Conservation (phyloP, 805 yeast genomes). For the Yarrowia yakushimensis region DNA sequence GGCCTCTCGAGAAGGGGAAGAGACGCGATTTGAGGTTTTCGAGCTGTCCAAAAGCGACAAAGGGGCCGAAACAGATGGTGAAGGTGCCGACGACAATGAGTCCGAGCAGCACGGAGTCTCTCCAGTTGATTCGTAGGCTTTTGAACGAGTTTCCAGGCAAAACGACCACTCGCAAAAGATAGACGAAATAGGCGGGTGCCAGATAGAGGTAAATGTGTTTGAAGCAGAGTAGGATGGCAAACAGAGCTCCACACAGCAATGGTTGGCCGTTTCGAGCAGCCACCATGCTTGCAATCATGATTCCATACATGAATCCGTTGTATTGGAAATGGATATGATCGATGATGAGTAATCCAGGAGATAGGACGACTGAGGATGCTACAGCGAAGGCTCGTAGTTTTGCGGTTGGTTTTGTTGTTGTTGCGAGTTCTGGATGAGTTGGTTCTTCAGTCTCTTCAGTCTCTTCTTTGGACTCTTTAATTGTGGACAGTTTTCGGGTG, state of each 20-base stretch:
- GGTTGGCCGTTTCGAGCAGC: constrained; percentile 59
- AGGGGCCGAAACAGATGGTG: constrained; percentile 72
- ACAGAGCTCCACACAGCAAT: constrained; percentile 56
- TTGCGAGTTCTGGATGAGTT: not conserved
- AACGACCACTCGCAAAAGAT: constrained; percentile 50
- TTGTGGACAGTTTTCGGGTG: constrained; percentile 10
- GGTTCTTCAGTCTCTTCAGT: not conserved
- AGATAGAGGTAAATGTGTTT: constrained; percentile 90
- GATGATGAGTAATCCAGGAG: constrained; percentile 86
- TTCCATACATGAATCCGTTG: constrained; percentile 88
- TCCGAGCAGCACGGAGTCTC: constrained; percentile 59
- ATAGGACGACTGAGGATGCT: constrained; percentile 74
- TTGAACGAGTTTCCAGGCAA: constrained; percentile 30
- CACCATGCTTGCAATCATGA: constrained; percentile 68
- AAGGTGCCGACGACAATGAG: constrained; percentile 60
- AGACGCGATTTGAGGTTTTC: constrained; percentile 65
- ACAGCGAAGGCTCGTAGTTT: constrained; percentile 61
- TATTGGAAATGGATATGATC: constrained; percentile 98
- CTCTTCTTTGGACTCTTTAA: constrained; percentile 30
- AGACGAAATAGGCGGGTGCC: constrained; percentile 91
- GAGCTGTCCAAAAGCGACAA: constrained; percentile 55
- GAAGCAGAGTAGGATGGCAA: constrained; percentile 78
- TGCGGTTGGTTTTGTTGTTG: constrained; percentile 27
- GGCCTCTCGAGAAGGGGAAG: constrained; percentile 91
- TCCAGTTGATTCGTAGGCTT: constrained; percentile 58